Evolutionary conservation across 345 rosid genomes (phyloP), one percentile per base, ranked within the genome.

Genomic region (Balakata baccata): DNA sequence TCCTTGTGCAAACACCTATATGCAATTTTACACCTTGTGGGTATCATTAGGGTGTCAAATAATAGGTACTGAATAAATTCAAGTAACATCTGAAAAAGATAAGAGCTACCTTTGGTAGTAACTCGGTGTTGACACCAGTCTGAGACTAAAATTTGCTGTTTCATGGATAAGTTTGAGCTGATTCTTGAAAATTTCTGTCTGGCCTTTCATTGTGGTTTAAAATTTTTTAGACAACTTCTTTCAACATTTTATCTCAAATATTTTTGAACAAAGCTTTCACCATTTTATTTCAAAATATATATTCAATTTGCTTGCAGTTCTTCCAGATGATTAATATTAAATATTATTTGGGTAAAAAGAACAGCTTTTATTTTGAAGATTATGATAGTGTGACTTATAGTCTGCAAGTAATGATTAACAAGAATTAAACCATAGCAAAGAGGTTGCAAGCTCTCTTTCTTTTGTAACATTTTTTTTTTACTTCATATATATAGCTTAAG

Each of bases 41-140:
- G 65, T 77, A 17, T 65, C 6, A 37, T 23, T 56, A 3, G 22
- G 20, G 39, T 56, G 72, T 70, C 46, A 29, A 73, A n/a, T 45
- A 53, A 51, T 66, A 45, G 41, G 53, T 11, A 14, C 25, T 38
- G 22, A 49, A 50, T 53, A 39, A 69, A 50, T 65, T 34, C 3
- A n/a, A 46, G 22, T 4, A 18, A 14, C 8, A 25, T 50, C 18
- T 49, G 18, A 29, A 60, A 61, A 47, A 63, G 58, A 37, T 16
- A 50, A 41, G 50, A 60, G 74, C 68, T 29, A 45, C 22, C 51
- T 49, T 0, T 16, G 50, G 23, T 49, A 51, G 71, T 29, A 45
- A 51, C 38, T 63, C 70, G 73, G 25, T 45, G 18, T 22, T 20
- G 59, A 65, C 53, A 39, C 11, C 25, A 46, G 20, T 50, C 38